phyloP scores from a whole-genome alignment of 1,139 yeast genomes.

The Candida gigantensis region DNA sequence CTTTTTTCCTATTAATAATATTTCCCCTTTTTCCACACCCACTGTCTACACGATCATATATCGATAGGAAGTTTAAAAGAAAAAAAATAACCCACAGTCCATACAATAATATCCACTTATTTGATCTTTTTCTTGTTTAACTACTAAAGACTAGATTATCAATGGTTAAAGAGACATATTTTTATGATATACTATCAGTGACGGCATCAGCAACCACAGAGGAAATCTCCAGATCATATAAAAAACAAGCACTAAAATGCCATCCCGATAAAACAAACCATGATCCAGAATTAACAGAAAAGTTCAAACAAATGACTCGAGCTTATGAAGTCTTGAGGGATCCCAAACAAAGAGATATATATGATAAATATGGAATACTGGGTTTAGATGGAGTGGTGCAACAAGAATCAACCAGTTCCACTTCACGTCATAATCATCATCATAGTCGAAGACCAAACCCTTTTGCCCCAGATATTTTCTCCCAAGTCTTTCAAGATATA shows the following conservation, averaged over 20 bases:
- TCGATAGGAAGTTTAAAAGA: no score
- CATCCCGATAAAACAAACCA: conserved; percentile 53
- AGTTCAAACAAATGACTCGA: conserved; percentile 43
- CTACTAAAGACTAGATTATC: no score
- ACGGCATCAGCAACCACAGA: conserved; percentile 35
- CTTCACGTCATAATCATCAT: conserved; percentile 6
- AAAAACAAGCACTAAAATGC: conserved; percentile 41
- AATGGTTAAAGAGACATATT: conserved; percentile 29
- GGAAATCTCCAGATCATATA: conserved; percentile 43
- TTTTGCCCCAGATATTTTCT: conserved; percentile 33
- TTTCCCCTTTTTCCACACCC: no score
- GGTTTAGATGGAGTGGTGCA: conserved; percentile 38
- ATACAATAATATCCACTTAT: no score
- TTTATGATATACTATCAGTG: conserved; percentile 43
- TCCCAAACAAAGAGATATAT: conserved; percentile 27
- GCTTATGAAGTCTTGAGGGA: conserved; percentile 47
- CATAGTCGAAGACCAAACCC: conserved; percentile 5
- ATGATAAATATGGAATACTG: conserved; percentile 41
- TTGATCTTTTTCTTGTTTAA: no score
- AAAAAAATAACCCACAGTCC: no score
- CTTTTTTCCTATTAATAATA: no score
- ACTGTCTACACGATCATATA: background rate
- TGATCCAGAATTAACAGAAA: conserved; percentile 44
- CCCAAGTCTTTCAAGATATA: conserved; percentile 42
- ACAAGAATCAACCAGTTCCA: conserved; percentile 13